Evolutionary conservation across 1,284 basidiomycete genomes (phyloP), one percentile per base, ranked within the genome.

Genomic region (Cryptococcus jaspeensis): DNA sequence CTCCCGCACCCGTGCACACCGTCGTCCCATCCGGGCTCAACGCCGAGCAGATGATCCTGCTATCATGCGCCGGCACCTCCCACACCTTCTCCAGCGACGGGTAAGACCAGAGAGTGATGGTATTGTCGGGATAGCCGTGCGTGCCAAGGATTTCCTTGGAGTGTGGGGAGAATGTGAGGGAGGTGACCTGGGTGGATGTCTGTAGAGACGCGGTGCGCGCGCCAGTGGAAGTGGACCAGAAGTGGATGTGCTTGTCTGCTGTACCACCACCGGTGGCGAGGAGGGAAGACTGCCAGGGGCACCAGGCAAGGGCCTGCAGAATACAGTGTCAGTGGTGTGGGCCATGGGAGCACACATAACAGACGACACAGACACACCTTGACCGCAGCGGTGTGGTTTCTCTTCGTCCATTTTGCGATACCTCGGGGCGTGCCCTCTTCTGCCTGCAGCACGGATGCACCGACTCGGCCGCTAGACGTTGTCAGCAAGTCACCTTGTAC

Each of bases 261-360:
- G 92, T 94, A 0, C 96, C 96, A 1, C 96, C 96, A 0, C 96
- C 96, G 0, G 89, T 88, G 0, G 95, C 95, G 47, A 99, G 84
- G 8, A 99, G 81, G 9, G 89, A 88, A 0, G 88, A 85, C 79
- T 95, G 91, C 93, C 95, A 98, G 0, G 95, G 92, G 65, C 92
- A 97, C 92, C 96, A 99, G 0, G 92, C 91, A 45, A 99, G 80
- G 0, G 93, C 94, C 88, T 90, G 13, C 44, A 78, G 4, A 41
- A 5, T 13, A 13, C 12, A 5, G 40, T 4, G 40, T n/a, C 16
- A 22, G 20, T 41, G 40, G 12, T n/a, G n/a, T 39, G 38, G n/a
- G 38, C 11, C n/a, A 11, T 41, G 40, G 40, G 12, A 12, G 20
- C 40, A 13, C 12, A 15, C 37, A 28, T 42, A 5, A 42, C 0